Evolutionary conservation across 371 early-diverging fungal species (phyloP).

Genomic region (Haplosporangium sp.): DNA sequence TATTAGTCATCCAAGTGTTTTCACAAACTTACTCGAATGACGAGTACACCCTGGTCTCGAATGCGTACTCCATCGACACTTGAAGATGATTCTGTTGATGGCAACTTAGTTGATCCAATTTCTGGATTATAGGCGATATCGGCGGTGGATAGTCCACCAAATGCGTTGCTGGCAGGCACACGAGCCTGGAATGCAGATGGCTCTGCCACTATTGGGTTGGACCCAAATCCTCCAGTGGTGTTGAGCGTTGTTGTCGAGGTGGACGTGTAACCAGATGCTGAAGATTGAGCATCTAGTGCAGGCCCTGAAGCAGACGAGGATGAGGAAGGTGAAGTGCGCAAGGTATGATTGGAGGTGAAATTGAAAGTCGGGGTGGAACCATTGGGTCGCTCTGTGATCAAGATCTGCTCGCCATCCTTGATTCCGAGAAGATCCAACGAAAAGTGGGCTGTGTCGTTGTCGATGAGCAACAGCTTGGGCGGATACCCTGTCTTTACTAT

Average conservation of each 20-base stretch:
- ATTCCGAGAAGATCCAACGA: slow-evolving; percentile 33
- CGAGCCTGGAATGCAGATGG: slow-evolving; percentile 22
- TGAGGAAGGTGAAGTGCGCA: neutral
- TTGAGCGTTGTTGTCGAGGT: too few species aligned
- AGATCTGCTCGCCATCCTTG: slow-evolving; percentile 49
- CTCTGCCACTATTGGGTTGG: slow-evolving; percentile 7
- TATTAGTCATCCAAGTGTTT: too few species aligned
- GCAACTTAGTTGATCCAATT: neutral
- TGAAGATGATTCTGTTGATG: neutral
- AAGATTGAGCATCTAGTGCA: neutral
- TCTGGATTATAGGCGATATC: slow-evolving; percentile 12
- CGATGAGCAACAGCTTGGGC: slow-evolving; percentile 31
- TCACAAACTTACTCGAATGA: slow-evolving; percentile 41
- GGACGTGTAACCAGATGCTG: neutral
- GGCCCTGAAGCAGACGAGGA: neutral
- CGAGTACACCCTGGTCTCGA: slow-evolving; percentile 42
- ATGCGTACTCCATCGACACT: slow-evolving; percentile 28
- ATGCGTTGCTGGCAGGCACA: neutral
- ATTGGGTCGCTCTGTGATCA: slow-evolving; percentile 34
- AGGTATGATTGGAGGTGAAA: slow-evolving; percentile 2
- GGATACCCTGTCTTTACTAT: slow-evolving; percentile 50
- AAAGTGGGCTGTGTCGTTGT: slow-evolving; percentile 12
- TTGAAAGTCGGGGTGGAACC: slow-evolving; percentile 15
- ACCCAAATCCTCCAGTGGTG: slow-evolving; percentile 37
- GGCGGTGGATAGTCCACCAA: slow-evolving; percentile 18